Evolutionary conservation across 176 grass and related monocot genomes (phyloP).

Genomic region (Elaeis guineensis): DNA sequence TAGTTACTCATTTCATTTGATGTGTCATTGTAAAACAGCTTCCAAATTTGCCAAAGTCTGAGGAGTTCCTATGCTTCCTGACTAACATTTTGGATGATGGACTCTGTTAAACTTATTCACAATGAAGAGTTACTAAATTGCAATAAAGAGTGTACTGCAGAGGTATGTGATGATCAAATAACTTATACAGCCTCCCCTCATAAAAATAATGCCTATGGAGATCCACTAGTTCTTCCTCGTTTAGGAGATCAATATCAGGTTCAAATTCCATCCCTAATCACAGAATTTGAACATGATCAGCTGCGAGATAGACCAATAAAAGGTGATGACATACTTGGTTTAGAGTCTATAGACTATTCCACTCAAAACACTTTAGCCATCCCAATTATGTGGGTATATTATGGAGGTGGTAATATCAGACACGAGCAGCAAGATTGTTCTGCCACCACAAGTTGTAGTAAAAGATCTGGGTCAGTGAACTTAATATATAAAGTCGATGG

Average conservation of each 20-base stretch:
- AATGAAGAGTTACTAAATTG: slow-evolving; percentile 18
- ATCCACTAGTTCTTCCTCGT: slow-evolving; percentile 43
- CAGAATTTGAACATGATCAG: slow-evolving; percentile 21
- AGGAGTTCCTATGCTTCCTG: too few species aligned
- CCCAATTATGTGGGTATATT: slow-evolving; percentile 43
- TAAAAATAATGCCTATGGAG: slow-evolving; percentile 37
- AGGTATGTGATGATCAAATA: slow-evolving; percentile 18
- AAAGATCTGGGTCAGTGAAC: slow-evolving; percentile 9
- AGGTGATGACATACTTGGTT: slow-evolving; percentile 6
- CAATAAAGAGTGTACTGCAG: slow-evolving; percentile 22
- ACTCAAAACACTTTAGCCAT: slow-evolving; percentile 36
- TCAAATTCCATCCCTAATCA: slow-evolving; percentile 42
- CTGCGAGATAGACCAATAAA: slow-evolving; percentile 16
- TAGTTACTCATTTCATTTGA: too few species aligned
- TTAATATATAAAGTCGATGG: slow-evolving; percentile 1
- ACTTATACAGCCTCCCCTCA: slow-evolving; percentile 33
- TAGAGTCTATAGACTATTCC: slow-evolving; percentile 37
- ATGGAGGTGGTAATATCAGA: slow-evolving; percentile 8
- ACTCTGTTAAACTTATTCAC: slow-evolving; percentile 29
- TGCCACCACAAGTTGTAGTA: slow-evolving; percentile 5
- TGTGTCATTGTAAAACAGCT: too few species aligned
- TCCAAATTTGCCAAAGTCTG: too few species aligned
- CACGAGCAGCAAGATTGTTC: slow-evolving; percentile 19
- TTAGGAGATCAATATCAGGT: slow-evolving; percentile 76
- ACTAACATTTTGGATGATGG: slow-evolving; percentile 36